Evolutionary conservation across 345 rosid genomes (phyloP).

Genomic region (Murraya paniculata): DNA sequence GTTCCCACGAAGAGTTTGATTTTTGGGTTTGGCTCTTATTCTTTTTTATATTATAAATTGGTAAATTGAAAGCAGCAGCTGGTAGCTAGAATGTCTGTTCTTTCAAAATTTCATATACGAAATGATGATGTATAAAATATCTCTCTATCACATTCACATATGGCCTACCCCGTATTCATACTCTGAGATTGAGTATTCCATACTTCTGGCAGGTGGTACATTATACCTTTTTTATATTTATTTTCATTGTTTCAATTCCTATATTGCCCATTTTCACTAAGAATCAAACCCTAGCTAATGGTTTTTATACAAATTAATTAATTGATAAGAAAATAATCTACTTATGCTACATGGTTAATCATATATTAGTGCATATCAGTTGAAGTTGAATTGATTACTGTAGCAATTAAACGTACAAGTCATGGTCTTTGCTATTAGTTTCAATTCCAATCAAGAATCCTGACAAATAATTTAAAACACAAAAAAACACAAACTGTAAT

Average conservation of each 20-base stretch:
- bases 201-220: conserved; percentile 38
- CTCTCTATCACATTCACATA: conserved; percentile 2
- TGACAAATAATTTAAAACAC: too few relatives aligned
- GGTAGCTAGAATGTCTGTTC: conserved; percentile 22
- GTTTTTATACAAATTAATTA: background rate
- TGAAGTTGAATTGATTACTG: background rate
- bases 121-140: conserved; percentile 26
- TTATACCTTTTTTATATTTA: conserved; percentile 20
- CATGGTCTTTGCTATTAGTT: too few relatives aligned
- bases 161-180: conserved; percentile 35
- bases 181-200: conserved; percentile 34
- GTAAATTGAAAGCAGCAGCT: background rate
- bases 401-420: background rate
- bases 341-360: background rate
- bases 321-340: background rate
- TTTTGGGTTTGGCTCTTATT: background rate
- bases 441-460: too few relatives aligned
- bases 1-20: conserved; percentile 4
- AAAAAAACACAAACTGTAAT: too few relatives aligned
- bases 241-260: conserved; percentile 5
- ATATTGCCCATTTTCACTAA: conserved; percentile 1
- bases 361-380: background rate
- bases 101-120: background rate
- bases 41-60: background rate
- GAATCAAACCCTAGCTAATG: background rate